Evolutionary conservation across 306 rosid genomes (phyloP), one percentile per base, ranked within the genome.

Genomic region (Astragalus membranaceus): DNA sequence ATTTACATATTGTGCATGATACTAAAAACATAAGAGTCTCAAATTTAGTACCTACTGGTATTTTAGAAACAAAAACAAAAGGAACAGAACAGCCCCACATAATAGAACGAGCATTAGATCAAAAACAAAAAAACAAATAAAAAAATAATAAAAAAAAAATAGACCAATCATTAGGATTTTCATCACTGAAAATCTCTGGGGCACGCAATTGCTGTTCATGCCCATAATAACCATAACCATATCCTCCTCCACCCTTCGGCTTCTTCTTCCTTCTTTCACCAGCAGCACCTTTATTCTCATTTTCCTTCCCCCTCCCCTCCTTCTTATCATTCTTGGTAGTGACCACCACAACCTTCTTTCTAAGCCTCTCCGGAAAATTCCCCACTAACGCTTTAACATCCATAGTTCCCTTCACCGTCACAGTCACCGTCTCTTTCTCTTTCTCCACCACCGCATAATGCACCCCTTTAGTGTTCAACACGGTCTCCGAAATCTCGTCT

Each of bases 101-200:
- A 20, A 20, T 20, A 20, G 23, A 20, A 20, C 23, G 23, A 20
- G n/a, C 23, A 20, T 20, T 20, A 1, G 23, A 20, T 20, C 23
- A 20, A 20, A 20, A 20, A 20, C 23, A 20, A 20, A 20, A 20
- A 20, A 20, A 20, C 23, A 20, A 20, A 20, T 20, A 20, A 20
- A 20, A 20, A 20, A 20, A 20, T 20, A 20, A 20, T 20, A 20
- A 20, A 20, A 20, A 20, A n/a, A 20, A 20, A 30, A 89, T 23
- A 0, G 76, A 85, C 65, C 98, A 92, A 7, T 88, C 96, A 75
- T 89, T 85, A 1, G 98, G 98, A 79, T 92, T 92, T 72, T 92
- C 98, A 0, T 89, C 98, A 16, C 91, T 92, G 48, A 92, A 92
- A 26, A 88, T 55, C 42, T 85, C 86, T 0, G 95, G 92, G 4